Evolutionary conservation across 768 basidiomycete species (phyloP), one percentile per base, ranked within the genome.

Genomic region (Pleurotus giganteus): DNA sequence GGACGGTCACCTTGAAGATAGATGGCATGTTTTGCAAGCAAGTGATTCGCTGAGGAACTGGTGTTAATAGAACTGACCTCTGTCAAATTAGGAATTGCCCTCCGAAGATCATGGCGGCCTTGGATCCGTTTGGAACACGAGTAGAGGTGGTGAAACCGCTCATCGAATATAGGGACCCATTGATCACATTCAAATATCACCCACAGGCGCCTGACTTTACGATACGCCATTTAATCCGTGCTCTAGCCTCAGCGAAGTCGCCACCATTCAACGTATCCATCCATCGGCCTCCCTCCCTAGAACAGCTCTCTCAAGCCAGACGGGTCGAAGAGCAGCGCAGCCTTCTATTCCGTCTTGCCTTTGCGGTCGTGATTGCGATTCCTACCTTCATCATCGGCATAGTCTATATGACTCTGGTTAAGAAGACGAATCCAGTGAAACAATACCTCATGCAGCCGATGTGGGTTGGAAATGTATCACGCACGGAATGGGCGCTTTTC

Each of bases 351-450:
- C 83, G 85, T 36, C 77, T 90, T 4, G 27, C 80, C 11, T 75
- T 87, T 51, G 74, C 88, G 1, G 58, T 87, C 21, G 44, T 87
- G 34, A 70, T 84, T 41, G 84, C 88, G n/a, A 79, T 94, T 42
- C 91, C 91, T 0, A 85, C 89, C 0, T 88, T 94, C 66, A 71
- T 93, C 57, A 82, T 94, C 57, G 86, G 81, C 1, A 80, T 93
- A 51, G 83, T 91, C 9, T 90, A 82, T 61, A 89, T 88, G 86
- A 79, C 76, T 27, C 71, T 94, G 23, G 74, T 91, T 4, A 74
- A 79, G 4, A 65, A 71, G 4, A 62, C 66, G 9, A 77, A 83
- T 53, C 17, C 69, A 0, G 73, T 74, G 19, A 82, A 79, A 54
- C 61, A 47, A 47, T 88, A 74, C 64, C 72, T 86, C 39, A 78